A percentile compares a stretch with the other conserved stretches of the same genome.
These are phyloP conservation scores for Pythium phragmitis DNA, from an alignment of 352 stramenopile species.

Conservation along the genomic window DNA sequence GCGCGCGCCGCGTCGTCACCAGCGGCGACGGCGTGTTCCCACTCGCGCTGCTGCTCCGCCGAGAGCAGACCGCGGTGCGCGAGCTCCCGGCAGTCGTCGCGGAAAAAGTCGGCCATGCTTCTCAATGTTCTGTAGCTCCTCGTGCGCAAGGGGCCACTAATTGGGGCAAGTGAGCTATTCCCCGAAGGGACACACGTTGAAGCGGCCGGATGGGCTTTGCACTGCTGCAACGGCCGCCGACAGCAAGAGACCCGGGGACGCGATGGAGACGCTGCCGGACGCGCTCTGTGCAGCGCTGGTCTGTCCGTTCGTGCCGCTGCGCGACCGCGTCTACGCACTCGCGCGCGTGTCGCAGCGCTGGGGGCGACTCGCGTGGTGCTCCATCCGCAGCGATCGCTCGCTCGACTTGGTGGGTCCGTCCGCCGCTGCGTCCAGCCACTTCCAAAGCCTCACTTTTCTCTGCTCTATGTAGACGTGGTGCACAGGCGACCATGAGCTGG, in stretches of 20 bases:
- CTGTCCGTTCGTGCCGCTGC: slow-evolving; percentile 54
- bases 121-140: neutral
- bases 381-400: slow-evolving; percentile 43
- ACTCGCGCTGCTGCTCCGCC: slow-evolving; percentile 32
- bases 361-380: slow-evolving; percentile 53
- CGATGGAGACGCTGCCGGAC: slow-evolving; percentile 32
- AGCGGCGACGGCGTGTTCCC: slow-evolving; percentile 19
- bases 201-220: neutral
- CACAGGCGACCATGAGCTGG: slow-evolving; percentile 58
- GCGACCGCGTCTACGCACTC: slow-evolving; percentile 56
- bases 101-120: slow-evolving; percentile 11
- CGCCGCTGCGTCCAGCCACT: neutral
- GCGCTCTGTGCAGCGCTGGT: slow-evolving; percentile 45
- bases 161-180: slow-evolving; percentile 1
- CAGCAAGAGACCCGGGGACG: neutral
- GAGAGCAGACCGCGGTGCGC: slow-evolving; percentile 27
- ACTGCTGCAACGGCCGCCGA: neutral
- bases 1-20: neutral
- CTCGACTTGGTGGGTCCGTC: slow-evolving; percentile 52
- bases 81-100: slow-evolving; percentile 19
- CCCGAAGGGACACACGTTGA: slow-evolving; percentile 4
- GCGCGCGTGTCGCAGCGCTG: slow-evolving; percentile 56
- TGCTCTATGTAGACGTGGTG: slow-evolving; percentile 57
- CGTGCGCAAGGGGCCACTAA: slow-evolving; percentile 2
- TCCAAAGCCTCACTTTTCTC: neutral